phyloP scores from a whole-genome alignment of 768 basidiomycete genomes.

The Lyophyllum decastes region DNA sequence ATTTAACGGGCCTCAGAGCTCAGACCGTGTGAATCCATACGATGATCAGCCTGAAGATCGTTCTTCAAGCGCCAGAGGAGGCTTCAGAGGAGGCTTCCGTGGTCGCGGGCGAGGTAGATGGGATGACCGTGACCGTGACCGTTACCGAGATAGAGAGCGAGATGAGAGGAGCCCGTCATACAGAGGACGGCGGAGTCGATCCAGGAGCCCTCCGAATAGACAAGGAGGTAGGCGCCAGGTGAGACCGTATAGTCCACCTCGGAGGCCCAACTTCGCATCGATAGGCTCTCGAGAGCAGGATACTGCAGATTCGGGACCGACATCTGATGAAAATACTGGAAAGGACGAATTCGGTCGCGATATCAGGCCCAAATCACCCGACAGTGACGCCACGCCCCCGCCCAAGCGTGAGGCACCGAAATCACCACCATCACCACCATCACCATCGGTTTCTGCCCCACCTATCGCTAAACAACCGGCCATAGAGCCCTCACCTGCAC shows the following conservation, averaged over 20 bases:
- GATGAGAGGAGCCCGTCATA: constrained; percentile 37
- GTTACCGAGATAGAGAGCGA: constrained; percentile 48
- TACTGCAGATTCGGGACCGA: constrained; percentile 19
- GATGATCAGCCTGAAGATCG: constrained; percentile 55
- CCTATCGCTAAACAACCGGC: constrained; percentile 30
- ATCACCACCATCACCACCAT: constrained; percentile 24
- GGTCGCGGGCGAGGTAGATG: constrained; percentile 56
- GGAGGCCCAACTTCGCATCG: constrained; percentile 39
- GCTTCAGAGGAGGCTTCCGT: constrained; percentile 53
- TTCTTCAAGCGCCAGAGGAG: constrained; percentile 48
- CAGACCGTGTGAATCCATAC: constrained; percentile 49
- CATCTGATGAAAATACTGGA: constrained; percentile 36
- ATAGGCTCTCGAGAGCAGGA: constrained; percentile 22
- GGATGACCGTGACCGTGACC: constrained; percentile 63
- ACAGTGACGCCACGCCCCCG: constrained; percentile 27
- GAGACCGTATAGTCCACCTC: constrained; percentile 63
- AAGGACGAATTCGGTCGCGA: constrained; percentile 91
- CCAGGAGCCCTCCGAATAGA: constrained; percentile 72
- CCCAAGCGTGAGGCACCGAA: constrained; percentile 21
- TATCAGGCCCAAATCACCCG: constrained; percentile 59
- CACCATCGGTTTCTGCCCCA: constrained; percentile 17
- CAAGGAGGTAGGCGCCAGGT: constrained; percentile 49
- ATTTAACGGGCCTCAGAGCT: constrained; percentile 49
- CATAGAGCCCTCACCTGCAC: constrained; percentile 43
- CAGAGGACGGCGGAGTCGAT: constrained; percentile 63